Conservation (phyloP, 148 eudicot genomes). For the Rhododendron williamsianum region DNA sequence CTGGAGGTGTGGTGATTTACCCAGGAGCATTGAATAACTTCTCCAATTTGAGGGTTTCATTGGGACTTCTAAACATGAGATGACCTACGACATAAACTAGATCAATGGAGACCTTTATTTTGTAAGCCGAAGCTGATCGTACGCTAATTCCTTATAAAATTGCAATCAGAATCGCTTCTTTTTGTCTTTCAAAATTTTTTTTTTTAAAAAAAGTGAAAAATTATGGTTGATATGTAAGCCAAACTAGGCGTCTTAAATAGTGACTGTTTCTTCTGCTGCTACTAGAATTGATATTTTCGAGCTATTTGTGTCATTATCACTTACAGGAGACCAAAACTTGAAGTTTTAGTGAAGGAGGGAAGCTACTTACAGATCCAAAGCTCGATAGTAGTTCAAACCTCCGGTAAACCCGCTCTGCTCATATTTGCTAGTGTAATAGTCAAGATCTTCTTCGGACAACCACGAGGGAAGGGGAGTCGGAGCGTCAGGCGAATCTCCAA, state of each 20-base stretch:
- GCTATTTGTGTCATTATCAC: neutral
- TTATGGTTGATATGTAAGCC: neutral
- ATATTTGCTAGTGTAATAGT: slow-evolving; percentile 29
- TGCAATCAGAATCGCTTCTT: no score
- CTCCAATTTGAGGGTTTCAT: no score
- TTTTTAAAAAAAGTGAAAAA: no score
- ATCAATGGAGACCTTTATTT: no score
- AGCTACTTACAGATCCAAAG: slow-evolving; percentile 32
- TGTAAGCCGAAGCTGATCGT: no score
- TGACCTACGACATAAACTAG: no score
- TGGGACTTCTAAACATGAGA: no score
- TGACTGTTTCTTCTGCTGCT: neutral
- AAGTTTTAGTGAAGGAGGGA: neutral
- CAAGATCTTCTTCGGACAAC: slow-evolving; percentile 38
- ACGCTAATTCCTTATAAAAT: no score
- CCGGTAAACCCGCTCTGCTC: slow-evolving; percentile 39
- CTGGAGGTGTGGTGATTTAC: no score
- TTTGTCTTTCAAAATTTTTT: no score
- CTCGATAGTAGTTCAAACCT: slow-evolving; percentile 42
- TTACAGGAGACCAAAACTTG: neutral
- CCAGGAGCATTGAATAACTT: no score
- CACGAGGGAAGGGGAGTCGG: slow-evolving; percentile 26
- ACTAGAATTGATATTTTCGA: neutral
- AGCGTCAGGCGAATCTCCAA: slow-evolving; percentile 24
- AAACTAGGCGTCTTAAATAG: neutral